Evolutionary conservation across 139 green algal species (phyloP), one percentile per base, ranked within the genome.

Genomic region (Coccomyxa sp.): DNA sequence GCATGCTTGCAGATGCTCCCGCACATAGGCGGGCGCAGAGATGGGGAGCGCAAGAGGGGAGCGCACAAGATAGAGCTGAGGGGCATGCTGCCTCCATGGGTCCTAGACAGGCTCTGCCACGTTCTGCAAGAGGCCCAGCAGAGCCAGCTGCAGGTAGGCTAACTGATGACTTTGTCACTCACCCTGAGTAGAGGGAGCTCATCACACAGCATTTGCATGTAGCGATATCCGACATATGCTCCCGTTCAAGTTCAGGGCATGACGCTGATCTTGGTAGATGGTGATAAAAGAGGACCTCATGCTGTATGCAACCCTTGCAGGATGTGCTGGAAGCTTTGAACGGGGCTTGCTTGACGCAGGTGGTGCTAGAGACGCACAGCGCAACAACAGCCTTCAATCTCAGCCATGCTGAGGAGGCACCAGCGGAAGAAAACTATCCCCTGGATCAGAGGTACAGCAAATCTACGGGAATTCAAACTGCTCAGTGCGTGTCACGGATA

Each of bases 51-150:
- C 2, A 64, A 64, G 50, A 64, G 5, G 24, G 36, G 70, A 22
- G 36, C 70, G 81, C 75, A 86, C 81, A 73, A 73, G 10, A 31
- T 88, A 77, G 77, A 86, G 77, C 39, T 89, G 82, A 55, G 70
- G 9, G 82, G 79, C n/a, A 18, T 79, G 34, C 39, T 83, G 54
- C 77, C 82, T 24, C 82, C 85, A 40, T 89, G 85, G 85, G 78
- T 82, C 55, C 40, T 85, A 33, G 82, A 85, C 77, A 55, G 85
- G n/a, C 70, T 89, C 34, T 70, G 37, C 6, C 27, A 5, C 2
- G 68, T 84, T 31, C 79, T 86, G 41, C 44, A 40, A 2, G 77
- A 78, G 16, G 75, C 79, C 58, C 76, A 84, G 44, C 54, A 74
- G 31, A 76, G 68, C 39, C 31, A 68, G 22, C 82, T 85, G 16